Percentiles rank a stretch among this genome's conserved stretches.
Evolutionary conservation across 306 rosid species (phyloP).

Genomic region (Cucumis cinereus): DNA sequence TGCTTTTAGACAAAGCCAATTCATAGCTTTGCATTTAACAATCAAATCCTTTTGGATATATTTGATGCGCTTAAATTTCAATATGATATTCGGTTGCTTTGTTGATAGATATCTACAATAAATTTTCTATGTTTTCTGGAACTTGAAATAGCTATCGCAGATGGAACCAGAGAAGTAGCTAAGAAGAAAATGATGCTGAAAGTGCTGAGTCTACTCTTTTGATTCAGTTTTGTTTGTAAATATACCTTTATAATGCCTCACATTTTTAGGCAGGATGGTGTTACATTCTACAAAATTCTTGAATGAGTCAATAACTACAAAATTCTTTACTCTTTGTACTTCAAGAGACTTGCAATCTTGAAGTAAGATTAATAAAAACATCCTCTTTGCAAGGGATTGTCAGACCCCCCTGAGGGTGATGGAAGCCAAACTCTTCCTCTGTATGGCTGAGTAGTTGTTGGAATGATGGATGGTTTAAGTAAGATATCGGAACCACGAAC

Average conservation of each 20-base stretch:
- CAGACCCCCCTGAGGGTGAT: slow-evolving; percentile 32
- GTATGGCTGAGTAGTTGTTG: slow-evolving; percentile 13
- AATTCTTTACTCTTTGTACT: not conserved
- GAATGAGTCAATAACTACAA: not conserved
- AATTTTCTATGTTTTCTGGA: not conserved
- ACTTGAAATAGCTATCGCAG: not conserved
- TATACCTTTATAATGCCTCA: not conserved
- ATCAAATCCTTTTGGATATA: too few relatives aligned
- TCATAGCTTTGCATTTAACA: too few relatives aligned
- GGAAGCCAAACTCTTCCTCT: slow-evolving; percentile 33
- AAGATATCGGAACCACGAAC: slow-evolving; percentile 13
- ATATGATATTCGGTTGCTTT: too few relatives aligned
- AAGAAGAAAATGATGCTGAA: not conserved
- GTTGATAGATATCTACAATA: not conserved
- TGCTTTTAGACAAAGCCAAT: too few relatives aligned
- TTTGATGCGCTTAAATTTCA: too few relatives aligned
- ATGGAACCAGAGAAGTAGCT: not conserved
- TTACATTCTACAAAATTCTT: not conserved
- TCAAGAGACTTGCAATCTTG: not conserved
- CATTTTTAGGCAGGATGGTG: not conserved
- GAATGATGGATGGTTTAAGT: slow-evolving; percentile 11
- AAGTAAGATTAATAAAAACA: slow-evolving; percentile 18
- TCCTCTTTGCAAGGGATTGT: slow-evolving; percentile 34
- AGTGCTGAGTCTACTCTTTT: not conserved
- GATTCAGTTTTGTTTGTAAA: not conserved